These are phyloP conservation scores for Zizania palustris DNA, from an alignment of 202 grass and related monocot species.

Conservation along the genomic window DNA sequence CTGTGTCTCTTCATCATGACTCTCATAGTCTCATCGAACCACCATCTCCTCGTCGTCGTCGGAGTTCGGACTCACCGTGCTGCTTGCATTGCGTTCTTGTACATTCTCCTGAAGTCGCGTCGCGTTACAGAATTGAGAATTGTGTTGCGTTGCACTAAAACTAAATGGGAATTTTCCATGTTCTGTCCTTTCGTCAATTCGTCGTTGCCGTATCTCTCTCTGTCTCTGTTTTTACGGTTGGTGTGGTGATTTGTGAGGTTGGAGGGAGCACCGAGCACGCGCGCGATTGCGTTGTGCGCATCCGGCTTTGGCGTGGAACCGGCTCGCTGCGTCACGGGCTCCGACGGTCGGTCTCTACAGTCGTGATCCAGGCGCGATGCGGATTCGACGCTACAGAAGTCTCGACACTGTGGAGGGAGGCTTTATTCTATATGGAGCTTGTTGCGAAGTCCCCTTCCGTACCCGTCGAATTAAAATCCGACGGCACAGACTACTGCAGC, in stretches of 20 bases:
- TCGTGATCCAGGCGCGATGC: too few relatives aligned
- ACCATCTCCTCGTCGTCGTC: neutral
- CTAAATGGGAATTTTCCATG: neutral
- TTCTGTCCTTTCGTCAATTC: neutral
- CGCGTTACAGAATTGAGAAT: neutral
- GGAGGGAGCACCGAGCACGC: constrained; percentile 33
- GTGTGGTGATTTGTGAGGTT: constrained; percentile 6
- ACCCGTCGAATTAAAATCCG: too few relatives aligned
- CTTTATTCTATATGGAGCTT: too few relatives aligned
- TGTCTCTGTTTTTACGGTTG: neutral
- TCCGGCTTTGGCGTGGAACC: too few relatives aligned
- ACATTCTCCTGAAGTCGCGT: neutral
- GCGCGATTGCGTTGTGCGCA: constrained; percentile 20
- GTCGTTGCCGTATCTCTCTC: neutral
- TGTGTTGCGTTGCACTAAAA: neutral
- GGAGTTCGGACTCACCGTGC: neutral
- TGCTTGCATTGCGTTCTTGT: neutral
- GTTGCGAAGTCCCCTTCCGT: too few relatives aligned
- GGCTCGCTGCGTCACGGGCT: too few relatives aligned
- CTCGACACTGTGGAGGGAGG: too few relatives aligned
- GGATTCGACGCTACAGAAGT: too few relatives aligned
- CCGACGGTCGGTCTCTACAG: too few relatives aligned
- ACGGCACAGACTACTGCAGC: too few relatives aligned
- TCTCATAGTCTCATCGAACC: neutral
- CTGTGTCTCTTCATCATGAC: neutral